Percentiles rank a stretch among this genome's conserved stretches.
Evolutionary conservation across 345 rosid genomes (phyloP).

Genomic region (Gynandropsis gynandra): DNA sequence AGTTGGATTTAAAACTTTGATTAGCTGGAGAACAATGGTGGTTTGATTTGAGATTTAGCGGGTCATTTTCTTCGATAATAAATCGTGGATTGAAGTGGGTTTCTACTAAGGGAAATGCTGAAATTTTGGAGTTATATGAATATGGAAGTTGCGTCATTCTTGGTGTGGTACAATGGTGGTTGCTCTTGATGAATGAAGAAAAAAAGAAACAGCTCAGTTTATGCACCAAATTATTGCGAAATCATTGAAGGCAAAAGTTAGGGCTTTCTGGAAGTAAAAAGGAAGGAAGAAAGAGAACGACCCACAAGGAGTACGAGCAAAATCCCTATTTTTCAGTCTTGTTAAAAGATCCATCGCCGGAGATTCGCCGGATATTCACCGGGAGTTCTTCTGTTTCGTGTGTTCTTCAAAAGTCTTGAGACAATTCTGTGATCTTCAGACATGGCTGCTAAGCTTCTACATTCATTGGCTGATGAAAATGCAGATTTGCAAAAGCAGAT

Average conservation of each 20-base stretch:
- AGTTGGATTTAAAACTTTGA: slow-evolving; percentile 32
- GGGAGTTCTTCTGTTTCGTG: slow-evolving; percentile 14
- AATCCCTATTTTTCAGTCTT: slow-evolving; percentile 11
- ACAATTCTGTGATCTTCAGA: slow-evolving; percentile 23
- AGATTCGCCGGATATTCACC: slow-evolving; percentile 1
- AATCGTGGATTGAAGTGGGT: slow-evolving; percentile 14
- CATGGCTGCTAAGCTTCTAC: slow-evolving; percentile 95
- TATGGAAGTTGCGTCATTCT: slow-evolving; percentile 42
- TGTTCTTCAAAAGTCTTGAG: slow-evolving; percentile 5
- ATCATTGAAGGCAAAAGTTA: slow-evolving; percentile 24
- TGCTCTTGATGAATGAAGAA: slow-evolving; percentile 25
- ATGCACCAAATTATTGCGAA: slow-evolving; percentile 22
- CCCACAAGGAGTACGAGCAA: slow-evolving; percentile 7
- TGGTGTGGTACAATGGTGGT: slow-evolving; percentile 25
- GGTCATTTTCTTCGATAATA: background rate
- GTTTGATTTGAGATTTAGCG: slow-evolving; percentile 19
- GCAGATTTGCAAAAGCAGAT: slow-evolving; percentile 91
- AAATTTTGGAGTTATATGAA: slow-evolving; percentile 26
- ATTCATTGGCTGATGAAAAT: slow-evolving; percentile 87
- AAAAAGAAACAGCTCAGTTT: slow-evolving; percentile 21
- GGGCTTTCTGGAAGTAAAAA: slow-evolving; percentile 8
- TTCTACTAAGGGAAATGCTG: slow-evolving; percentile 29
- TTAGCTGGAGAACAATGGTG: slow-evolving; percentile 32
- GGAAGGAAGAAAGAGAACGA: background rate
- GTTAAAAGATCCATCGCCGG: slow-evolving; percentile 15